Base-by-base conservation (phyloP, 2,329 filamentous ascomycete genomes). In the Triangularia setosa region DNA sequence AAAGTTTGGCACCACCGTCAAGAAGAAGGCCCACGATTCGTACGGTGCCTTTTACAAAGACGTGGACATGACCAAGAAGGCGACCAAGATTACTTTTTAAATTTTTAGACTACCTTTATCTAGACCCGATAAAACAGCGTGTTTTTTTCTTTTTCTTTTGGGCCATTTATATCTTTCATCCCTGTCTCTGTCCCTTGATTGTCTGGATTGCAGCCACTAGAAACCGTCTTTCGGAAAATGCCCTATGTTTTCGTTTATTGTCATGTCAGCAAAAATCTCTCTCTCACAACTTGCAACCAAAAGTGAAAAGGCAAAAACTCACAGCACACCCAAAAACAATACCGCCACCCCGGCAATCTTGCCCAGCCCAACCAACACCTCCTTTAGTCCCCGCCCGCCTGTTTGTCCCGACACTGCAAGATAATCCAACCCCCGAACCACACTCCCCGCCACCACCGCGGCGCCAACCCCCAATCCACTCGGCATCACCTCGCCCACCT, bases 41-140 rank as follows among this genome's bases (percentile, higher is more conserved):
- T 99, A 98, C 75, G 95, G 95, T 64, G 92, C 93, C 30, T 98
- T 98, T 76, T 97, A 91, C 83, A 97, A 95, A 79, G 92, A 97
- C 72, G 88, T 91, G 8, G 90, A 92, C 72, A 89, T 89, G 76
- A 91, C 85, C 75, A 90, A 94, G 79, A 89, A 91, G 77, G 89
- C 91, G 27, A 95, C 90, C 64, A 97, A 97, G 83, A 96, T 97
- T 75, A 93, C 87, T 56, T 97, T 97, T 21, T 80, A 92, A 96
- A 73, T 85, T 64, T 54, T 65, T 57, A 64, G 18, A 35, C 30
- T 55, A 55, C 14, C 21, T 9, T n/a, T 33, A 33, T 12, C n/a
- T 48, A 48, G 40, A 48, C 7, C n/a, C 5, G 40, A 48, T 21
- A 48, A 48, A 48, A 48, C 18, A 48, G 40, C 40, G 40, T 48